phyloP scores from a whole-genome alignment of 1,284 basidiomycete genomes.

The Stereum hirsutum region DNA sequence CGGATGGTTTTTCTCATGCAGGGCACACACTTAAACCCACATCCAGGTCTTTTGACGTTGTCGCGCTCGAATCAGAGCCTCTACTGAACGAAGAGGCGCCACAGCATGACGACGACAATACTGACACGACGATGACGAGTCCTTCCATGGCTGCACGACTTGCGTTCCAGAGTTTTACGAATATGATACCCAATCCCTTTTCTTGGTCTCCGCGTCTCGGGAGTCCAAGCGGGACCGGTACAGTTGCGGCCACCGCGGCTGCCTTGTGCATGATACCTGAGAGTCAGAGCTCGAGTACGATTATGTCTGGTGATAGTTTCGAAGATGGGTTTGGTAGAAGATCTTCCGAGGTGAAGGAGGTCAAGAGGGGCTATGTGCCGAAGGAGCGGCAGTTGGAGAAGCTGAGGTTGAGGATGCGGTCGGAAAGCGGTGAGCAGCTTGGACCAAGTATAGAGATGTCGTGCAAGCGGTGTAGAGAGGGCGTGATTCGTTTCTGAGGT shows the following conservation, averaged over 20 bases:
- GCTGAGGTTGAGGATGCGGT: conserved; percentile 36
- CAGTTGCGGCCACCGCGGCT: conserved; percentile 15
- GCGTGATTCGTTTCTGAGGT: too few relatives aligned
- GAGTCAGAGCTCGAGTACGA: conserved; percentile 17
- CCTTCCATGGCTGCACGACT: conserved; percentile 42
- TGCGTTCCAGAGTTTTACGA: conserved; percentile 38
- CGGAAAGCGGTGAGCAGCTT: not conserved
- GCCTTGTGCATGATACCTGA: conserved; percentile 18
- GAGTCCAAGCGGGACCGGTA: too few relatives aligned
- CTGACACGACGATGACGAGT: conserved; percentile 34
- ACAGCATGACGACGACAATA: conserved; percentile 8
- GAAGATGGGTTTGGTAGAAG: conserved; percentile 5
- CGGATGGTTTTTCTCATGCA: conserved; percentile 13
- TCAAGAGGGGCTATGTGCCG: conserved; percentile 37
- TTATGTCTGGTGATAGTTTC: conserved; percentile 9
- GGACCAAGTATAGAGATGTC: too few relatives aligned
- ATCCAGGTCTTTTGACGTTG: too few relatives aligned
- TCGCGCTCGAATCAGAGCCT: not conserved
- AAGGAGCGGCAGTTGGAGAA: conserved; percentile 56
- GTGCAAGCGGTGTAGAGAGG: too few relatives aligned
- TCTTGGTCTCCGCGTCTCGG: conserved; percentile 25
- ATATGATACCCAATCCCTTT: conserved; percentile 48
- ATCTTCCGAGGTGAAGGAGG: conserved; percentile 8
- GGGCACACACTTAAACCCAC: too few relatives aligned
- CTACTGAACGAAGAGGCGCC: conserved; percentile 17